Conservation (phyloP, 352 stramenopile genomes). For the Phytophthora colocasiae region DNA sequence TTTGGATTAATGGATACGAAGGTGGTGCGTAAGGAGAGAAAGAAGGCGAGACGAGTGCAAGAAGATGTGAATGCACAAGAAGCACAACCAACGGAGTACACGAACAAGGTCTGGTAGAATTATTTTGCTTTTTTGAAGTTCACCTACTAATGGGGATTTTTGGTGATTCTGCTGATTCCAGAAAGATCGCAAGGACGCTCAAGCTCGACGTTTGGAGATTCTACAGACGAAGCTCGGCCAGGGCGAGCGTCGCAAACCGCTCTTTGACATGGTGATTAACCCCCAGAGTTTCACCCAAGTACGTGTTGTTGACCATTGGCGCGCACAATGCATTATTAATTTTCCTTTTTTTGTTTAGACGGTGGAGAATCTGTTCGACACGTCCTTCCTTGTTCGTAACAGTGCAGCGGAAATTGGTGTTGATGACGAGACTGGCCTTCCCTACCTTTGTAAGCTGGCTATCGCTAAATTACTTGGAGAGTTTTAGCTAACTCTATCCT, state of each 20-base stretch:
- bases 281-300: conserved; percentile 83
- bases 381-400: conserved; percentile 84
- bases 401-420: conserved; percentile 71
- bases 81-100: conserved; percentile 77
- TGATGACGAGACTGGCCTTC: conserved; percentile 55
- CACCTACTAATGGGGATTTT: conserved; percentile 2
- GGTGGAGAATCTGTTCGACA: conserved; percentile 87
- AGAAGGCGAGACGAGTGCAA: conserved; percentile 47
- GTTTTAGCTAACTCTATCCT: neutral
- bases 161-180: conserved; percentile 21
- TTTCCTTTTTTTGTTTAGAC: conserved; percentile 44
- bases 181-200: conserved; percentile 82
- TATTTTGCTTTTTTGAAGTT: neutral
- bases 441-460: conserved; percentile 60
- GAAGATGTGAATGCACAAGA: conserved; percentile 63
- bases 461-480: neutral
- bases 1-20: conserved; percentile 82
- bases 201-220: conserved; percentile 75
- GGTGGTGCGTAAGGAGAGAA: conserved; percentile 75
- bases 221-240: conserved; percentile 66
- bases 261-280: conserved; percentile 83
- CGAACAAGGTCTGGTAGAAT: conserved; percentile 55
- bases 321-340: neutral
- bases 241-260: conserved; percentile 35
- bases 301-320: neutral